Conservation (phyloP, 2,329 filamentous ascomycete genomes). For the Mariannaea sp. region DNA sequence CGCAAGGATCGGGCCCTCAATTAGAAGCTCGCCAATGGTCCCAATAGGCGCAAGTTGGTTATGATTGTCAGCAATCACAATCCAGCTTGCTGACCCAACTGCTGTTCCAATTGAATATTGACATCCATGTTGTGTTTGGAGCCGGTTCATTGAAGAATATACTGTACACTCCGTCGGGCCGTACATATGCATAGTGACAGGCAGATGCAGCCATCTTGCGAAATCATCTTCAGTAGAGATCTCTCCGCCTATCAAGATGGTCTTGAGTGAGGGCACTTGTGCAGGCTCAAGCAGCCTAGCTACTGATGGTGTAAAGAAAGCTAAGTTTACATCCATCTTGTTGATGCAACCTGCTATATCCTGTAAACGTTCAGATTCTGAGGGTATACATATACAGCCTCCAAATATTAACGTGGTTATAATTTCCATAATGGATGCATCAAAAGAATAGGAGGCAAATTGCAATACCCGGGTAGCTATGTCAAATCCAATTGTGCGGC, state of each 20-base stretch:
- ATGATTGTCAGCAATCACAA: slow-evolving; percentile 28
- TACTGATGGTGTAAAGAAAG: slow-evolving; percentile 36
- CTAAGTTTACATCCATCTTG: slow-evolving; percentile 19
- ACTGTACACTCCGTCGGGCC: too few relatives aligned
- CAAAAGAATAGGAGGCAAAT: slow-evolving; percentile 35
- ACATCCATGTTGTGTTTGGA: too few relatives aligned
- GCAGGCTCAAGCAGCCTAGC: too few relatives aligned
- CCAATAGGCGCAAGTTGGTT: slow-evolving; percentile 23
- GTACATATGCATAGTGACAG: slow-evolving; percentile 8
- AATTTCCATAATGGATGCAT: slow-evolving; percentile 29
- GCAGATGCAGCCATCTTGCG: slow-evolving; percentile 11
- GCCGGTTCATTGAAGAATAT: slow-evolving; percentile 3
- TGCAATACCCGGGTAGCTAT: slow-evolving; percentile 25
- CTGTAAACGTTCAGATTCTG: slow-evolving; percentile 31
- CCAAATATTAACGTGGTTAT: slow-evolving; percentile 21
- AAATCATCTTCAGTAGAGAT: not conserved
- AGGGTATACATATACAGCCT: slow-evolving; percentile 34
- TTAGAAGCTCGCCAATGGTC: slow-evolving; percentile 27
- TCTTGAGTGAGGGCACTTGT: slow-evolving; percentile 24
- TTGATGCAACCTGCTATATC: slow-evolving; percentile 22
- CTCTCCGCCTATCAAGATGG: slow-evolving; percentile 18
- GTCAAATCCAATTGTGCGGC: slow-evolving; percentile 23
- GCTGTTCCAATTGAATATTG: too few relatives aligned
- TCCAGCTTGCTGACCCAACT: slow-evolving; percentile 22
- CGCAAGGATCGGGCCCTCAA: slow-evolving; percentile 30